These are phyloP conservation scores for Strobilomyces dryophilus DNA, from an alignment of 768 basidiomycete species.

Conservation along the genomic window DNA sequence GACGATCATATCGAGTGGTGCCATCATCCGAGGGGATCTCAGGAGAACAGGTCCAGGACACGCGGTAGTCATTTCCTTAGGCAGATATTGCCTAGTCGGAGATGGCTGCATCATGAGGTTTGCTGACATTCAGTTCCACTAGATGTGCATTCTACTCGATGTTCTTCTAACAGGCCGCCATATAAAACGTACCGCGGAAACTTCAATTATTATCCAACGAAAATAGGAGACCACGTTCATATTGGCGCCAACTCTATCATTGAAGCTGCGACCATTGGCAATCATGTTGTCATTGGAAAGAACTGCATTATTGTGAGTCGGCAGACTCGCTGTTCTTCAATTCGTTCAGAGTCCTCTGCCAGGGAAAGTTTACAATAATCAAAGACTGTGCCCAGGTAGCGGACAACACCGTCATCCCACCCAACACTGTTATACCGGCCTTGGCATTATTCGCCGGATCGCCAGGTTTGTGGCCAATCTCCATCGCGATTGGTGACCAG, in stretches of 20 bases:
- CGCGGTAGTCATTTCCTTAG: conserved; percentile 90
- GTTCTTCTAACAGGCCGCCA: conserved; percentile 52
- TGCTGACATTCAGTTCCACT: conserved; percentile 12
- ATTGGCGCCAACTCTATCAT: conserved; percentile 87
- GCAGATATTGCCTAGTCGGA: conserved; percentile 88
- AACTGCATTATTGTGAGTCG: conserved; percentile 85
- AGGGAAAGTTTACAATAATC: conserved; percentile 97
- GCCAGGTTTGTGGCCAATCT: conserved; percentile 56
- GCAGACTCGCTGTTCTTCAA: not conserved
- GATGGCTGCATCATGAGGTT: conserved; percentile 88
- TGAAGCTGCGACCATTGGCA: conserved; percentile 94
- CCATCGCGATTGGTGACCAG: not conserved
- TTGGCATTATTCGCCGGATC: conserved; percentile 82
- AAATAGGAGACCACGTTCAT: conserved; percentile 92
- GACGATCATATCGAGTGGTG: conserved; percentile 87
- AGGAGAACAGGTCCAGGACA: conserved; percentile 86
- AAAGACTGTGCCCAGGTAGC: conserved; percentile 91
- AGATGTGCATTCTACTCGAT: not conserved
- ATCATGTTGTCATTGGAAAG: conserved; percentile 91
- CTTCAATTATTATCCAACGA: conserved; percentile 98
- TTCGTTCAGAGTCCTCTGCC: not conserved
- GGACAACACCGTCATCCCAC: conserved; percentile 85
- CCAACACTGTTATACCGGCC: conserved; percentile 90
- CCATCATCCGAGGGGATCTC: conserved; percentile 92
- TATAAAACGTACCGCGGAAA: conserved; percentile 88